These are phyloP conservation scores for Scheffersomyces lignosus DNA, from an alignment of 805 yeast genomes.

Conservation along the genomic window DNA sequence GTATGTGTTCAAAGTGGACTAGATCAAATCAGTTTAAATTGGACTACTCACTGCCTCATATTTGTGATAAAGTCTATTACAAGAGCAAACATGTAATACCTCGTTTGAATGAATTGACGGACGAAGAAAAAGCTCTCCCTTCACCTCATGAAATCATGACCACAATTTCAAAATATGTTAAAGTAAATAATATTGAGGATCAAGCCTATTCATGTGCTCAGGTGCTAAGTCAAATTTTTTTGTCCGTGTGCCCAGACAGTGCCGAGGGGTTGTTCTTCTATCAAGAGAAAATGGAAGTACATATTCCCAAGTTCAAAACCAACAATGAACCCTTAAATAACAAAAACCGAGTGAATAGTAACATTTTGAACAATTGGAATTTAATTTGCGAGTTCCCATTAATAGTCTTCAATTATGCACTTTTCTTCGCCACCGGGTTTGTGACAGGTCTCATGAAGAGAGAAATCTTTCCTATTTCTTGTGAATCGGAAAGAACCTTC, in stretches of 20 bases:
- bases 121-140: no score
- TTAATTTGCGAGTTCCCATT: background rate
- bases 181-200: background rate
- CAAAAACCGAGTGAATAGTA: no score
- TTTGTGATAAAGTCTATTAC: no score
- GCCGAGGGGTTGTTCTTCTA: background rate
- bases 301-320: conserved; percentile 72
- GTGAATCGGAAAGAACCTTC: background rate
- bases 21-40: no score
- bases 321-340: no score
- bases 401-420: background rate
- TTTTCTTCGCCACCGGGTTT: background rate
- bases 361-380: background rate
- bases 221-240: background rate
- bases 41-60: no score
- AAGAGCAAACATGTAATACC: no score
- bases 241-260: background rate
- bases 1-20: no score
- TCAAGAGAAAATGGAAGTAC: conserved; percentile 58
- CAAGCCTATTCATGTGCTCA: background rate
- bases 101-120: no score
- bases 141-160: no score
- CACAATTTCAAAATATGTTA: background rate
- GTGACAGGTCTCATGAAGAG: background rate
- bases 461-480: background rate